Conservation (phyloP, 768 basidiomycete genomes). For the Phallus indusiatus region DNA sequence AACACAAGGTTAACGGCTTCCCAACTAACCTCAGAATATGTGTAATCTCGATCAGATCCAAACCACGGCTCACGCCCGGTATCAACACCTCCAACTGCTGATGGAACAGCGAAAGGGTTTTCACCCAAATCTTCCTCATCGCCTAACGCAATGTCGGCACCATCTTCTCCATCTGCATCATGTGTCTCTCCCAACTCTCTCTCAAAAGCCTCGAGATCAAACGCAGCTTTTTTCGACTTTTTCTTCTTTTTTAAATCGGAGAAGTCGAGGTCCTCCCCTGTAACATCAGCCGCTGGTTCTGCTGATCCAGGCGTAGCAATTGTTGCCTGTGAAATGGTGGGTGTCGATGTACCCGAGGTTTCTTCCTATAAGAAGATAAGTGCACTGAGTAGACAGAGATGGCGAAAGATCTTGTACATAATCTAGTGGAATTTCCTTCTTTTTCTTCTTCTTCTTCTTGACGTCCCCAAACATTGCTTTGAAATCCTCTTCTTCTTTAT, state of each 20-base stretch:
- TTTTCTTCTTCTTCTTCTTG: conserved; percentile 85
- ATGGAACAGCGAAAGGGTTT: conserved; percentile 59
- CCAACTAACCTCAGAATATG: conserved; percentile 77
- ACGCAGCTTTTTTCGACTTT: conserved; percentile 74
- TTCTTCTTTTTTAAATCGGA: conserved; percentile 91
- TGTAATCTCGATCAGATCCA: conserved; percentile 87
- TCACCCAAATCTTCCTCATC: conserved; percentile 80
- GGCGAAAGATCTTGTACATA: conserved; percentile 10
- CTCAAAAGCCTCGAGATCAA: conserved; percentile 90
- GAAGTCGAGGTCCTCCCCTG: conserved; percentile 80
- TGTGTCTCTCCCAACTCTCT: conserved; percentile 76
- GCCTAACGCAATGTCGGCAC: conserved; percentile 50
- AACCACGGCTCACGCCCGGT: conserved; percentile 84
- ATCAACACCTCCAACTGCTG: conserved; percentile 45
- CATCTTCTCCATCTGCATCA: conserved; percentile 47
- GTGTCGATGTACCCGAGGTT: conserved; percentile 57
- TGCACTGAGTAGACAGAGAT: conserved; percentile 6
- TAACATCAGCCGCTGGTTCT: conserved; percentile 24
- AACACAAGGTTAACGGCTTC: background rate
- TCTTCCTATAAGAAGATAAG: conserved; percentile 41
- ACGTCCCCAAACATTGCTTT: conserved; percentile 82
- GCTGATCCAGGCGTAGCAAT: conserved; percentile 17
- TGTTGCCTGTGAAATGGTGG: conserved; percentile 20
- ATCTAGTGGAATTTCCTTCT: conserved; percentile 73
- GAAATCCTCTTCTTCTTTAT: conserved; percentile 61